Conservation (phyloP, 2,329 filamentous ascomycete genomes). For the Fusarium chlamydosporum region DNA sequence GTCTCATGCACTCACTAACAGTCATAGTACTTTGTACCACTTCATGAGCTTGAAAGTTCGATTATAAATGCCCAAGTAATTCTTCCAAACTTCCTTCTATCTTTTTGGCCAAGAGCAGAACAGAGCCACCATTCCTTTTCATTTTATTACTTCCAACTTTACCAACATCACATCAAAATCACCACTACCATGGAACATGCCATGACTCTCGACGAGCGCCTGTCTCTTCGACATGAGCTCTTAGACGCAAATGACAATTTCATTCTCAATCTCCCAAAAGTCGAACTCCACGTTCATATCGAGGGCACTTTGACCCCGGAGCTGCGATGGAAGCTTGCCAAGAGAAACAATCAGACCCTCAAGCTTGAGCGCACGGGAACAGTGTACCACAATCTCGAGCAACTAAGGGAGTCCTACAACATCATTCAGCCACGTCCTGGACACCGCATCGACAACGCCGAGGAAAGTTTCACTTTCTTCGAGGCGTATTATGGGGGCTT, state of each 20-base stretch:
- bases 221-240: conserved; percentile 19
- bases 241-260: conserved; percentile 25
- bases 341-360: conserved; percentile 70
- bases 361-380: conserved; percentile 30
- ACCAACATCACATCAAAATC: rapidly evolving
- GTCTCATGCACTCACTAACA: neutral
- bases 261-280: conserved; percentile 27
- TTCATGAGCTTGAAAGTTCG: neutral
- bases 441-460: conserved; percentile 31
- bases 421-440: conserved; percentile 51
- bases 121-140: neutral
- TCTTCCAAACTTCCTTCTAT: rapidly evolving
- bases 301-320: conserved; percentile 78
- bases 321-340: conserved; percentile 76
- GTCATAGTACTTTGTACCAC: neutral
- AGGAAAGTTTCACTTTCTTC: conserved; percentile 64
- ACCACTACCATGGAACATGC: conserved; percentile 8
- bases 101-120: neutral
- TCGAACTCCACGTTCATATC: conserved; percentile 67
- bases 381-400: conserved; percentile 15
- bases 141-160: rapidly evolving
- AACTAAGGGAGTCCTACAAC: conserved; percentile 28
- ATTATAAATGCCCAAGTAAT: conserved; percentile 1
- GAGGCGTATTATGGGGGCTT: conserved; percentile 84
- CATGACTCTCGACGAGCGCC: conserved; percentile 27